phyloP scores from a whole-genome alignment of 2,329 filamentous ascomycete genomes.

The Colletotrichum gigasporum region DNA sequence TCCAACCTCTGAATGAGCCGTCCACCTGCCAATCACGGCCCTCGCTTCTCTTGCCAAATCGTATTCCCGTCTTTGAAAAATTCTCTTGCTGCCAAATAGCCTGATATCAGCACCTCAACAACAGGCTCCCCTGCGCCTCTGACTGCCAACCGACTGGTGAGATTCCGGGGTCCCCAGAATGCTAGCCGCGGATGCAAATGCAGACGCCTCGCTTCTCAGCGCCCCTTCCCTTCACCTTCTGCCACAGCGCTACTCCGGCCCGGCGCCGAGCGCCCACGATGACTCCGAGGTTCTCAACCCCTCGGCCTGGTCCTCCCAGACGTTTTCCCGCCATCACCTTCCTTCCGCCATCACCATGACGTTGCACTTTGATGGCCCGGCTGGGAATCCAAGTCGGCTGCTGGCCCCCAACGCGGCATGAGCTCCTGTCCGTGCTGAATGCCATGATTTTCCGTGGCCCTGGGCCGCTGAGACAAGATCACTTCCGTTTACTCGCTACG shows the following conservation, averaged over 20 bases:
- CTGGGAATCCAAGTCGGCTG: background rate
- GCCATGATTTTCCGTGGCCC: background rate
- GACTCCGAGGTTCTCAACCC: background rate
- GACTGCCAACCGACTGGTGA: conserved; percentile 24
- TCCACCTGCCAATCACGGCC: conserved; percentile 4
- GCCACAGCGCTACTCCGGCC: conserved; percentile 6
- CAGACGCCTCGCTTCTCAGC: background rate
- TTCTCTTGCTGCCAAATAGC: conserved; percentile 11
- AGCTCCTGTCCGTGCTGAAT: conserved; percentile 1
- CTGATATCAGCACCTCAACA: conserved; percentile 15
- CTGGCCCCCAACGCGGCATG: background rate
- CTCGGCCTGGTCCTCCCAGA: background rate
- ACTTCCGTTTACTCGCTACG: background rate
- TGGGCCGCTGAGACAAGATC: background rate
- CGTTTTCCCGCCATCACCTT: background rate
- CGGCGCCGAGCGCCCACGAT: background rate
- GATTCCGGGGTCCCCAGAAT: conserved; percentile 24
- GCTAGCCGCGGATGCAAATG: conserved; percentile 15
- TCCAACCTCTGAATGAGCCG: background rate
- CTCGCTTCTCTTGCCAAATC: background rate
- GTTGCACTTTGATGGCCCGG: background rate
- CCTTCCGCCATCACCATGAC: conserved; percentile 4
- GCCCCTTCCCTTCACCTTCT: background rate
- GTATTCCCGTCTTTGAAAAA: background rate
- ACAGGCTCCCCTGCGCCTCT: conserved; percentile 8